A percentile compares a stretch with the other conserved stretches of the same genome.
Conservation (phyloP, 75 land plant species). For the Pinus tabuliformis region DNA sequence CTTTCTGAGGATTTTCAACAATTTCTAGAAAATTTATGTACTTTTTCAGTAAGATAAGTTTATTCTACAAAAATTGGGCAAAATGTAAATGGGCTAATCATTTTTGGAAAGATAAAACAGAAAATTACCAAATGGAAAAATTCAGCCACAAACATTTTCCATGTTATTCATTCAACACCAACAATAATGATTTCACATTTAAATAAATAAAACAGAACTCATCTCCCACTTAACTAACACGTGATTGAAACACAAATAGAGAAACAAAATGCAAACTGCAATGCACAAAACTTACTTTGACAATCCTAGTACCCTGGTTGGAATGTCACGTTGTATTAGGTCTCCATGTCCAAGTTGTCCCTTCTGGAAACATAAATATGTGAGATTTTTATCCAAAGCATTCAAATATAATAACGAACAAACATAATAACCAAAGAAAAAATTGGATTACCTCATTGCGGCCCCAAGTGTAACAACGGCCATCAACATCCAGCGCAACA, state of each 20-base stretch:
- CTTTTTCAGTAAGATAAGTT: too few species aligned
- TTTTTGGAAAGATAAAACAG: too few species aligned
- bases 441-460: slow-evolving; percentile 75
- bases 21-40: too few species aligned
- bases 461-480: slow-evolving; percentile 98
- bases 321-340: slow-evolving; percentile 53
- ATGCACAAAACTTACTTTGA: slow-evolving; percentile 56
- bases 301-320: slow-evolving; percentile 76
- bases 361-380: slow-evolving; percentile 45
- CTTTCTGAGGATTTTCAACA: too few species aligned
- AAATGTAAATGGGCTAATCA: too few species aligned
- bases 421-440: neutral
- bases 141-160: too few species aligned
- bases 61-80: too few species aligned
- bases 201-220: neutral
- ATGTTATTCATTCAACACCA: too few species aligned
- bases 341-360: slow-evolving; percentile 98
- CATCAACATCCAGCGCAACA: slow-evolving; percentile 88
- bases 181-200: too few species aligned
- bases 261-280: neutral
- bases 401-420: slow-evolving; percentile 1
- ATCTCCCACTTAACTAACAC: neutral
- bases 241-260: neutral
- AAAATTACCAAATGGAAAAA: too few species aligned
- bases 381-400: neutral